Evolutionary conservation across 768 basidiomycete species (phyloP).

Genomic region (Collybia nuda): DNA sequence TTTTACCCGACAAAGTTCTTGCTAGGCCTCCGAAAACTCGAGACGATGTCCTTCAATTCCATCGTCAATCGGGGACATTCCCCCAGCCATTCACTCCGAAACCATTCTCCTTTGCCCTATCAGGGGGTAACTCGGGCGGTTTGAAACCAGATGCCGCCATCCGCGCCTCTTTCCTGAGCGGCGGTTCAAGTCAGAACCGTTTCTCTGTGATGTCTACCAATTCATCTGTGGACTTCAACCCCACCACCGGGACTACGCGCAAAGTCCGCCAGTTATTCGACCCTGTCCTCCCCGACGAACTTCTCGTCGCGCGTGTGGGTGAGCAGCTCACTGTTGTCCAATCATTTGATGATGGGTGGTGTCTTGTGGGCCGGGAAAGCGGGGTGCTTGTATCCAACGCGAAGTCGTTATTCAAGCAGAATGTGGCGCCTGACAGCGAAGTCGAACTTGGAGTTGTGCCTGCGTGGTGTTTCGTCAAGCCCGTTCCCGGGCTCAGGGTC

Average conservation of each 20-base stretch:
- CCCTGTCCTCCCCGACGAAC: constrained; percentile 75
- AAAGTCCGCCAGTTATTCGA: constrained; percentile 65
- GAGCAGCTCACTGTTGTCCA: constrained; percentile 64
- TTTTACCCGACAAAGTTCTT: constrained; percentile 54
- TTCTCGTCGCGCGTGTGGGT: constrained; percentile 50
- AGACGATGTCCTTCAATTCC: constrained; percentile 43
- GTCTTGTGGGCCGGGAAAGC: constrained; percentile 60
- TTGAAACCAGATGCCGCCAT: constrained; percentile 14
- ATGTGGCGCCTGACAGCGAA: constrained; percentile 27
- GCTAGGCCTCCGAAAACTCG: constrained; percentile 30
- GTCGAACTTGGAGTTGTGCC: constrained; percentile 74
- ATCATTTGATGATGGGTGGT: constrained; percentile 82
- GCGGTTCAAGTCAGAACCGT: constrained; percentile 29
- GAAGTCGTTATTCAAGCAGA: constrained; percentile 41
- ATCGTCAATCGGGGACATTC: constrained; percentile 39
- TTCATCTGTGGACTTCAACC: constrained; percentile 31
- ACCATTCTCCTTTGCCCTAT: constrained; percentile 41
- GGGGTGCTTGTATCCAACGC: constrained; percentile 25
- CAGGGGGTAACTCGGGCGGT: constrained; percentile 16
- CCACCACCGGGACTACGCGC: constrained; percentile 37
- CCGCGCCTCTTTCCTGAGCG: constrained; percentile 6
- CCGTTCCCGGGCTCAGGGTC: constrained; percentile 55
- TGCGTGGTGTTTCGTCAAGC: constrained; percentile 74
- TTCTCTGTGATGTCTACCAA: constrained; percentile 39
- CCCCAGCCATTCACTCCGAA: constrained; percentile 38